Base-by-base conservation (phyloP, 805 yeast species). In the Ogataea neopini region DNA sequence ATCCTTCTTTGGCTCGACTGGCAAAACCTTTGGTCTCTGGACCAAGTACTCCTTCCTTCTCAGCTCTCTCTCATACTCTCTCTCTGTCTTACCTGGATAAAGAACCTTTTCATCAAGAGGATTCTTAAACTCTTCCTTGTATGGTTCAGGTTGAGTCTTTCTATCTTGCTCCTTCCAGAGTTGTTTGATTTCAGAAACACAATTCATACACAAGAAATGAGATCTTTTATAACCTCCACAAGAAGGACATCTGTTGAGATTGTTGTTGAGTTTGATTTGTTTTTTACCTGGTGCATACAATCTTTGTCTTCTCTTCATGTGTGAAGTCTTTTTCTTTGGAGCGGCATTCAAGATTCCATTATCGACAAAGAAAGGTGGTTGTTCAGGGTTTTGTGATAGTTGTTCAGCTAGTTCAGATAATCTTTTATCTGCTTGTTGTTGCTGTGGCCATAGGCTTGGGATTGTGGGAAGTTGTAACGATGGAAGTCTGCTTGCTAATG, bases 181-280 rank as follows among this genome's bases (percentile, higher is more conserved):
- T 48, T 77, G 73, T 64, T 81, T 84, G 61, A 94, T 86, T 63
- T 90, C 90, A 26, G 77, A 80, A 48, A 88, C 91, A 71, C 99
- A 92, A 61, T 86, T 80, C 95, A 89, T 88, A 70, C 99, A 92
- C 59, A 92, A 74, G 48, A 90, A 83, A 67, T 94, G 96, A 1
- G 94, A 82, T 62, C 97, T 78, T 70, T 92, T 94, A 58, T 81
- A 85, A 52, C 87, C 85, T 37, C 99, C 99, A 71, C 99, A 92
- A 0, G 96, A 85, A 2, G 98, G 97, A 65, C 99, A 92, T 65
- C 96, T 80, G 52, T 86, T 88, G 60, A 94, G 73, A 63, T 88
- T 84, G 47, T 83, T 79, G 54, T 87, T 75, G 43, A 84, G 83
- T 64, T 87, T 81, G 56, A 88, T 72, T 58, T 90, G 94, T 66